A percentile compares a stretch with the other conserved stretches of the same genome.
Conservation (phyloP, 768 basidiomycete species). For the Rhizopogon sp. region DNA sequence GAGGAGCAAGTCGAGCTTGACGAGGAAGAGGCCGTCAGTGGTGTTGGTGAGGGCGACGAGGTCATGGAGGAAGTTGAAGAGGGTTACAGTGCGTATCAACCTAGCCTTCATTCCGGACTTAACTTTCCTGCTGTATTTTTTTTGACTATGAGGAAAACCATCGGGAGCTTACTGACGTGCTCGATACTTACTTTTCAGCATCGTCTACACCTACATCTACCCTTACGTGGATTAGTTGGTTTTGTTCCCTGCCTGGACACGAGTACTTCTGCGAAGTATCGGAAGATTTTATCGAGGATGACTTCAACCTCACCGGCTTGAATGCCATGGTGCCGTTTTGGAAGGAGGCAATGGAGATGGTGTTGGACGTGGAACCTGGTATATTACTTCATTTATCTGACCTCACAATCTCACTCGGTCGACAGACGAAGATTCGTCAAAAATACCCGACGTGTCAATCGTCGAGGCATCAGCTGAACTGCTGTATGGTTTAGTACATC, state of each 20-base stretch:
- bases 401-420: constrained; percentile 14
- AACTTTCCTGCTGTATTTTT: not conserved
- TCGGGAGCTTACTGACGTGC: not conserved
- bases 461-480: constrained; percentile 97
- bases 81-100: constrained; percentile 69
- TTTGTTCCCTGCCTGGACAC: constrained; percentile 90
- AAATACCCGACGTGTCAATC: constrained; percentile 98
- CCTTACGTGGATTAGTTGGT: constrained; percentile 95
- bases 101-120: constrained; percentile 7
- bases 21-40: constrained; percentile 61
- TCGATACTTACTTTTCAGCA: constrained; percentile 36
- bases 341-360: constrained; percentile 99
- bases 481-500: constrained; percentile 95
- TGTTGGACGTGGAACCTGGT: constrained; percentile 98
- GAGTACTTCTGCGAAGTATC: constrained; percentile 98
- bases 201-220: constrained; percentile 90
- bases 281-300: constrained; percentile 99
- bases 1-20: constrained; percentile 48
- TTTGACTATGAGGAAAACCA: not conserved
- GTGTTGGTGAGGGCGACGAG: constrained; percentile 62
- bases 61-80: constrained; percentile 67
- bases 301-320: constrained; percentile 97
- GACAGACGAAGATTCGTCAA: constrained; percentile 84
- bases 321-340: constrained; percentile 97
- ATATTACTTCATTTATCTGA: constrained; percentile 24